These are phyloP conservation scores for Leccinum uliginosum DNA, from an alignment of 768 basidiomycete species.

Conservation along the genomic window DNA sequence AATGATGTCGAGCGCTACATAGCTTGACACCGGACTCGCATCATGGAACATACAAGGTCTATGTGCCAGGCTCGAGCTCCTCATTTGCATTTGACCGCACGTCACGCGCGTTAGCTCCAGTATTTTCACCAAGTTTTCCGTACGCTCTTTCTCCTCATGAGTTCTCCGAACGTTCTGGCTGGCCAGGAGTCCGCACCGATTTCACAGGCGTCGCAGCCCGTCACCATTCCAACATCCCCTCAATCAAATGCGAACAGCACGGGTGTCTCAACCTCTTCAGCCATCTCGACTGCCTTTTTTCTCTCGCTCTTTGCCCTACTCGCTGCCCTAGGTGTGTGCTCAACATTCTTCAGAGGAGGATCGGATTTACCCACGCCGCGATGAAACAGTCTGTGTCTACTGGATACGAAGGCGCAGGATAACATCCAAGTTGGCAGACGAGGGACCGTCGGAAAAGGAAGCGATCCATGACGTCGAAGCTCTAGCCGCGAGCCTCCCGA, in stretches of 20 bases:
- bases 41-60: background rate
- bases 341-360: background rate
- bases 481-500: constrained; percentile 6
- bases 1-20: constrained; percentile 4
- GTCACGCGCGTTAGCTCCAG: background rate
- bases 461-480: constrained; percentile 17
- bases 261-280: constrained; percentile 3
- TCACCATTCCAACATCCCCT: background rate
- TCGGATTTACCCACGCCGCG: background rate
- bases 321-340: constrained; percentile 25
- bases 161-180: background rate
- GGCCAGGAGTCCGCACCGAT: constrained; percentile 11
- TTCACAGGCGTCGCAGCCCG: background rate
- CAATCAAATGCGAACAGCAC: background rate
- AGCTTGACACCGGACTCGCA: background rate
- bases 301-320: constrained; percentile 17
- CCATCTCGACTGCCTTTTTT: constrained; percentile 1
- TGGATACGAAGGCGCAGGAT: constrained; percentile 11
- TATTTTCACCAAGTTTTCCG: background rate
- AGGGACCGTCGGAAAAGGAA: constrained; percentile 4
- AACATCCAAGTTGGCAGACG: background rate
- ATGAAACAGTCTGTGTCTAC: constrained; percentile 8
- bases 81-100: background rate
- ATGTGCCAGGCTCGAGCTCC: no score
- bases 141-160: constrained; percentile 5